These are phyloP conservation scores for Vigna radiata DNA, from an alignment of 306 rosid species.

Conservation along the genomic window DNA sequence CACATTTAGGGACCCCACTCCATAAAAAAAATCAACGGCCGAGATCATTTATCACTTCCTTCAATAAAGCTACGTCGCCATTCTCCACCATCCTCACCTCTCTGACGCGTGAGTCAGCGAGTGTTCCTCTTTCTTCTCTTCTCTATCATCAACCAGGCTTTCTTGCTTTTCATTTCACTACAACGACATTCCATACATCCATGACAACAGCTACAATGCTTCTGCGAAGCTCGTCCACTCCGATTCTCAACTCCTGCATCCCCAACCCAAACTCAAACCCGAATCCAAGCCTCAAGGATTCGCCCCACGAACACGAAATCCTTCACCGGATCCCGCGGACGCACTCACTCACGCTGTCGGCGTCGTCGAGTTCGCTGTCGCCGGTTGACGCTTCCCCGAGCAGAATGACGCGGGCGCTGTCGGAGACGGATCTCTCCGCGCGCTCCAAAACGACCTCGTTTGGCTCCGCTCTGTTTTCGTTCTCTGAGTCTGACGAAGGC, in stretches of 20 bases:
- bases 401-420: conserved; percentile 53
- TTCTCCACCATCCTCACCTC: not conserved
- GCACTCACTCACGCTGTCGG: conserved; percentile 50
- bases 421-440: conserved; percentile 61
- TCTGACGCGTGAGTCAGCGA: not conserved
- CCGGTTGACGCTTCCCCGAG: conserved; percentile 39
- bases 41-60: conserved; percentile 35
- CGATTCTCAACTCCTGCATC: conserved; percentile 57
- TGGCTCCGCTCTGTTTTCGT: conserved; percentile 53
- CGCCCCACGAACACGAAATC: conserved; percentile 51
- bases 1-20: not conserved
- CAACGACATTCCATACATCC: not conserved
- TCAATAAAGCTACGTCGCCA: conserved; percentile 27
- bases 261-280: conserved; percentile 41
- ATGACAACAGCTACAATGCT: conserved; percentile 48
- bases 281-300: conserved; percentile 40
- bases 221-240: conserved; percentile 65
- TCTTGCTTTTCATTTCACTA: not conserved
- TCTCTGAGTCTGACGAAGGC: conserved; percentile 49
- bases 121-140: not conserved
- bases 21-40: conserved; percentile 40
- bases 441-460: conserved; percentile 55
- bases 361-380: conserved; percentile 43
- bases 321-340: conserved; percentile 46
- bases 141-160: not conserved